Evolutionary conservation across 2,329 filamentous ascomycete genomes (phyloP), one percentile per base, ranked within the genome.

Genomic region (Epichloe scottii): DNA sequence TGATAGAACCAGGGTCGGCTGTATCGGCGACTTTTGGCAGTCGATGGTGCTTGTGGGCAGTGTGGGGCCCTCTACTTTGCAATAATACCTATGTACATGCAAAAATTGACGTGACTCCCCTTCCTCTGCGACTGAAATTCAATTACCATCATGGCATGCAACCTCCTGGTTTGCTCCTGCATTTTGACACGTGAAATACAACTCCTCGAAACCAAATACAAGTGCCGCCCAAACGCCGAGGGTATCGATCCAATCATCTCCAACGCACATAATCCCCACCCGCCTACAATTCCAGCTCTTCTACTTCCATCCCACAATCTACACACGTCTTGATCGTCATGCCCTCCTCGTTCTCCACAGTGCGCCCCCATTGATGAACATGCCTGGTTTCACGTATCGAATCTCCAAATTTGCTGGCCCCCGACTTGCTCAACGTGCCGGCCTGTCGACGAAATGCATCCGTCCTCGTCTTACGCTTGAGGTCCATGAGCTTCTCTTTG

Each of bases 381-480:
- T 98, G 93, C 60, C 79, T 85, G 2, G 77, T 76, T 5, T 76
- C 76, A 4, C 77, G 79, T 23, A 96, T 75, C 48, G 77, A 76
- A 65, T 95, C 88, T 0, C 91, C 89, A 71, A 96, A 95, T 53
- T 72, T 74, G 40, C 69, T 72, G 12, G 76, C 74, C 19, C 68
- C 72, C 2, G 66, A 68, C 12, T 76, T 74, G 56, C 76, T 77
- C 55, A 81, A 72, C 2, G 75, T 74, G 51, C 77, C 78, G 50
- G 81, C 76, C 59, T 83, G 84, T 47, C 90, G 73, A 51, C 89
- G 80, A 60, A 91, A 95, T 0, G 90, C 88, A 59, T 97, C 93
- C 0, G 94, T 90, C 44, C 89, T 76, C 12, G 93, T 98, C 65
- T 90, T 84, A 68, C 91, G 90, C 75, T 97, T 98, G 56, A 98